Percentiles rank a stretch among this genome's conserved stretches.
These are phyloP conservation scores for Rhytidhysteron rufulum DNA, from an alignment of 2,329 filamentous ascomycete genomes.

Conservation along the genomic window DNA sequence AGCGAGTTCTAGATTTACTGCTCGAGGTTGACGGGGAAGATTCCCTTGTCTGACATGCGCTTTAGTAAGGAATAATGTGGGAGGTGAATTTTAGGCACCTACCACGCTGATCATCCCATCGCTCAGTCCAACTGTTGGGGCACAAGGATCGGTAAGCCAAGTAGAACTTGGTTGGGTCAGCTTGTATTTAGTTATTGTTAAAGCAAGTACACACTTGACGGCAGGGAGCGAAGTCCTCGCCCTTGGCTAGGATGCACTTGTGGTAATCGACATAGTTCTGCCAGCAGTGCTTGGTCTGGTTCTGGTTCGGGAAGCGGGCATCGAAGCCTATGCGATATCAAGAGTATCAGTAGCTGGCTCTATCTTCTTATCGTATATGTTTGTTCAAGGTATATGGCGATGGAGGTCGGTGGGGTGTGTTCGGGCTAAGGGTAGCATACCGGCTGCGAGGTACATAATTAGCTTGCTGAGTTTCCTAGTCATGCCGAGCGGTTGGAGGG, in stretches of 20 bases:
- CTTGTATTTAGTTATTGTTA: neutral
- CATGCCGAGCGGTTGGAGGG: constrained; percentile 7
- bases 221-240: constrained; percentile 97
- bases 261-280: constrained; percentile 99
- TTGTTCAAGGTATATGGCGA: neutral
- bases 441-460: constrained; percentile 33
- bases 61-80: neutral
- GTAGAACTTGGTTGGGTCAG: constrained; percentile 66
- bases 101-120: constrained; percentile 98
- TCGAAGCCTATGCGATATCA: constrained; percentile 72
- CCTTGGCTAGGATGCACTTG: constrained; percentile 98
- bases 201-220: constrained; percentile 83
- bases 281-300: constrained; percentile 99
- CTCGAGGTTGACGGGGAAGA: constrained; percentile 11
- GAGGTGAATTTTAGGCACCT: constrained; percentile 33
- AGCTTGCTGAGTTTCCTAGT: constrained; percentile 18
- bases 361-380: neutral
- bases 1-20: constrained; percentile 6
- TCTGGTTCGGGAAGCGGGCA: constrained; percentile 97
- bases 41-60: constrained; percentile 8
- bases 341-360: no score
- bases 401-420: neutral
- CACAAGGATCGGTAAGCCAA: constrained; percentile 96
- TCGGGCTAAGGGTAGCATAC: constrained; percentile 26
- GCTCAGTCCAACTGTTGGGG: constrained; percentile 87